phyloP scores from a whole-genome alignment of 2,329 filamentous ascomycete species.

The Tolypocladium capitatum region DNA sequence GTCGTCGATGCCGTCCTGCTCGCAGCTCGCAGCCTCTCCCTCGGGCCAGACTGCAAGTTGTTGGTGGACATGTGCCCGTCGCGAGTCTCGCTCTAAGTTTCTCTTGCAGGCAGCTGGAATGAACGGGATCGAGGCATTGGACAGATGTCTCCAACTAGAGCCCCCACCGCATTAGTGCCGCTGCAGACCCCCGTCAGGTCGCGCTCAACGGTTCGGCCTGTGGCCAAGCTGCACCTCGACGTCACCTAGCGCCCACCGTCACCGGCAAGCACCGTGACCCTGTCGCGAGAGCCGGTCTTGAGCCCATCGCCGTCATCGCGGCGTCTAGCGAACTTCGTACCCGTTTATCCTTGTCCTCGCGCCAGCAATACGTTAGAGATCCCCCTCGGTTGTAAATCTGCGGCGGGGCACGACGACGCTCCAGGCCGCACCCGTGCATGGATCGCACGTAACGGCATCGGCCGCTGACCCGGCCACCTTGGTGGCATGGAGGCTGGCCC shows the following conservation, averaged over 20 bases:
- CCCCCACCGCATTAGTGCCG: neutral
- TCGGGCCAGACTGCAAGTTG: neutral
- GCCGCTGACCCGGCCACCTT: neutral
- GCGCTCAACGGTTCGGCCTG: neutral
- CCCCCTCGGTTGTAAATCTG: neutral
- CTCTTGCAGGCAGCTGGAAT: neutral
- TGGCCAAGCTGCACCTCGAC: too few species aligned
- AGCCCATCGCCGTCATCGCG: neutral
- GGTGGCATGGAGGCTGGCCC: neutral
- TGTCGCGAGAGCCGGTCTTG: too few species aligned
- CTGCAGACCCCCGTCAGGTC: neutral
- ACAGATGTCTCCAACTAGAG: neutral
- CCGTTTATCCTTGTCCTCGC: too few species aligned
- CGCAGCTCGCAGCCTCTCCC: neutral
- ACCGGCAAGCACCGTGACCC: too few species aligned
- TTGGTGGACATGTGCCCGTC: neutral
- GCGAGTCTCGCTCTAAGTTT: neutral
- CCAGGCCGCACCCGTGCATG: too few species aligned
- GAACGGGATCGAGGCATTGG: neutral
- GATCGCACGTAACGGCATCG: too few species aligned
- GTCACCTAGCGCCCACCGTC: neutral
- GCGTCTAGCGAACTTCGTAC: neutral
- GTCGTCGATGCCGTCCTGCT: neutral
- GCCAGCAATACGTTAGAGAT: neutral
- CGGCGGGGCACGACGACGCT: neutral